These are phyloP conservation scores for Cryptosporidium sp. DNA, from an alignment of 169 alveolate genomes.

Conservation along the genomic window DNA sequence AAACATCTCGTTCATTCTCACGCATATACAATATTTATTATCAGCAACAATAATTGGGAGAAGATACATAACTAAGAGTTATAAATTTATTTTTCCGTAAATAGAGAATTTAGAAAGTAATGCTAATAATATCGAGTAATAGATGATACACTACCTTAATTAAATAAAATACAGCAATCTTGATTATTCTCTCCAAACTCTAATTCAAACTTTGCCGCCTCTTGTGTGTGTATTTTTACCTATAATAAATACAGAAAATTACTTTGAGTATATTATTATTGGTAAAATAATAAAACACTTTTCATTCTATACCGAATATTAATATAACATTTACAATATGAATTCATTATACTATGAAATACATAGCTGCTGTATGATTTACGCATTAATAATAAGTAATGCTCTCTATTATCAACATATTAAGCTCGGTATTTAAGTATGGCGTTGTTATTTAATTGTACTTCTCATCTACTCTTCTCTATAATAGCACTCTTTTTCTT, in stretches of 20 bases:
- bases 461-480: neutral
- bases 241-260: neutral
- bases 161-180: neutral
- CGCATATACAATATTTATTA: too few relatives aligned
- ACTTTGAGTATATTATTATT: neutral
- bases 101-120: constrained; percentile 54
- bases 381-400: constrained; percentile 2
- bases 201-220: neutral
- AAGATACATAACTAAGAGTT: neutral
- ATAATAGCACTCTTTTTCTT: constrained; percentile 13
- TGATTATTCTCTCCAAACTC: neutral
- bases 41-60: too few relatives aligned
- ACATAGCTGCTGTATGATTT: constrained; percentile 3
- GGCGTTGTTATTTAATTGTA: neutral
- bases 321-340: neutral
- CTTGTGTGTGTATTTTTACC: neutral
- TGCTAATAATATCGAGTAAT: constrained; percentile 23
- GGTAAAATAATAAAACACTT: neutral
- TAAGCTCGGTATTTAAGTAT: neutral
- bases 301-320: neutral
- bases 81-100: constrained; percentile 1
- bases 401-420: constrained; percentile 6
- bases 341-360: neutral
- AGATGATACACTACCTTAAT: neutral
- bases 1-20: too few relatives aligned